Base-by-base conservation (phyloP, 2,329 filamentous ascomycete genomes). In the Epichloe amarillans region DNA sequence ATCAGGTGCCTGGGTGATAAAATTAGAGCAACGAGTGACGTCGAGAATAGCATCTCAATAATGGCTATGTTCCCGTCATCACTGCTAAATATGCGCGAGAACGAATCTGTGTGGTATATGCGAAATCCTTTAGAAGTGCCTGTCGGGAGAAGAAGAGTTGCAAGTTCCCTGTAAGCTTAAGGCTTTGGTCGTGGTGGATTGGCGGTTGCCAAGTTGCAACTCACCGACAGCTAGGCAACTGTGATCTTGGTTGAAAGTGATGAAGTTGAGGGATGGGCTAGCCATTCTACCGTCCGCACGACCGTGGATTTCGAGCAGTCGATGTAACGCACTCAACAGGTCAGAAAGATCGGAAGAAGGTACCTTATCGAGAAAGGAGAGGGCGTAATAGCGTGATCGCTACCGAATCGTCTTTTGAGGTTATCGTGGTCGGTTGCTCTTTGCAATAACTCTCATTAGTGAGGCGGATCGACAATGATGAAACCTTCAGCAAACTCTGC, bases 201-300 rank as follows among this genome's bases (percentile, higher is more conserved):
- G 41, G 36, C 47, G 52, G 51, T 50, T 55, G 37, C 41, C 49
- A 23, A 44, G 26, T 49, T 49, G 33, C 21, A 51, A 69, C 83
- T 64, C 74, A 89, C 88, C 91, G 60, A 98, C 90, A 72, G 91
- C 91, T 57, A 98, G 77, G 69, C 91, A 91, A 77, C 87, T 95
- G 73, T 95, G 89, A 74, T 98, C 93, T 75, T 98, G 93, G 70
- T 98, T 98, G 71, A 97, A 98, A 41, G 91, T 96, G 62, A 98
- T 88, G 71, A 95, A 98, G 70, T 98, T 98, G 74, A 97, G 88
- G 46, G 82, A 72, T 66, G 84, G 83, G 56, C 64, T 76, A 56
- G 82, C 71, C 83, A 88, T 88, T 54, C 59, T 72, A 54, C 54
- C 50, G 46, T 48, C 50, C 47, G 39, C 33, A 36, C 23, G 39